These are phyloP conservation scores for Parachaetomium inaequale DNA, from an alignment of 495 filamentous ascomycete genomes.

Conservation along the genomic window DNA sequence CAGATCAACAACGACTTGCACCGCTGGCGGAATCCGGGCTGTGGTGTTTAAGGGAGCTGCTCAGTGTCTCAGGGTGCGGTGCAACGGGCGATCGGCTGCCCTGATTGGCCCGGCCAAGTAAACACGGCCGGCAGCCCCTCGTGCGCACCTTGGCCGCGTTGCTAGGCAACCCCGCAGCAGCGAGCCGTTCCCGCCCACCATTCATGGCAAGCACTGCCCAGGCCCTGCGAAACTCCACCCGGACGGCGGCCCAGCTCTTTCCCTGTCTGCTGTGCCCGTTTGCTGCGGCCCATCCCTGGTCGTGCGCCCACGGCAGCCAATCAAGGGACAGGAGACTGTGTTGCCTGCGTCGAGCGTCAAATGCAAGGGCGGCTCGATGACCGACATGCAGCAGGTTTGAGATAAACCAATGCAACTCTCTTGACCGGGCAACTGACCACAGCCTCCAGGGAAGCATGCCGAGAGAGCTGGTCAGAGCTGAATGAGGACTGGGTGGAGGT, in stretches of 20 bases:
- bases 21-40: constrained; percentile 7
- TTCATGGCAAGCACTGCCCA: no score
- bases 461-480: no score
- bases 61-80: constrained; percentile 3
- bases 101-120: constrained; percentile 29
- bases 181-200: constrained; percentile 12
- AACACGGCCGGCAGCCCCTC: constrained; percentile 27
- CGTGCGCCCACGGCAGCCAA: not conserved
- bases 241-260: not conserved
- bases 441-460: no score
- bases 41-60: constrained; percentile 28
- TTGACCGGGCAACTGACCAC: constrained; percentile 6
- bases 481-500: no score
- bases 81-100: not conserved
- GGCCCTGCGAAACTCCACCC: constrained; percentile 1
- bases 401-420: constrained; percentile 9
- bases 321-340: not conserved
- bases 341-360: not conserved
- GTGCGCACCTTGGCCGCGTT: constrained; percentile 14
- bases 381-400: not conserved
- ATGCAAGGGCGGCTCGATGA: constrained; percentile 1
- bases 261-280: constrained; percentile 3
- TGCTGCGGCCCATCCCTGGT: constrained; percentile 6
- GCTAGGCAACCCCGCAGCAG: constrained; percentile 21
- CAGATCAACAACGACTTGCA: constrained; percentile 8